Conservation (phyloP, 2,329 filamentous ascomycete species). For the Podosphaera fusca region DNA sequence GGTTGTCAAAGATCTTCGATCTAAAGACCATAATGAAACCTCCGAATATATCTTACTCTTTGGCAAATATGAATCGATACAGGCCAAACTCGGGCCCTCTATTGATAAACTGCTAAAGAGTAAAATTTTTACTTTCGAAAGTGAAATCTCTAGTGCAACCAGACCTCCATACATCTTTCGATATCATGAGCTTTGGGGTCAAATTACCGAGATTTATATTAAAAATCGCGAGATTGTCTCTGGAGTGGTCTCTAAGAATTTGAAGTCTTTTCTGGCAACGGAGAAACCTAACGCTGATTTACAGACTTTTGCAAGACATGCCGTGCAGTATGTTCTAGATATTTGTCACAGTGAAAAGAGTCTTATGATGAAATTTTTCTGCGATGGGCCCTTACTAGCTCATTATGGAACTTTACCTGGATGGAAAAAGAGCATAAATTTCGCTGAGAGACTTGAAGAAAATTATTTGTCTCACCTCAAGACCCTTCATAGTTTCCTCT, state of each 20-base stretch:
- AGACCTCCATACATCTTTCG: constrained; percentile 34
- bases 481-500: constrained; percentile 11
- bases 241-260: constrained; percentile 33
- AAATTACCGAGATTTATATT: constrained; percentile 27
- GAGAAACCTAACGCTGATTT: constrained; percentile 14
- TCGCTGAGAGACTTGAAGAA: constrained; percentile 13
- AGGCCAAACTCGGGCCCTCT: constrained; percentile 32
- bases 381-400: constrained; percentile 11
- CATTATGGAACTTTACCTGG: constrained; percentile 7
- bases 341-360: constrained; percentile 15
- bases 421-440: constrained; percentile 11
- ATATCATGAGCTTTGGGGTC: constrained; percentile 32
- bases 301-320: constrained; percentile 3
- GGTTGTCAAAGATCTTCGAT: constrained; percentile 36
- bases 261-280: constrained; percentile 20
- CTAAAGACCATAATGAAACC: constrained; percentile 44
- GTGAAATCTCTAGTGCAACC: constrained; percentile 43
- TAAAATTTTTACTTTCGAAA: constrained; percentile 24
- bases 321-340: constrained; percentile 9
- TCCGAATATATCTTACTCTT: constrained; percentile 49
- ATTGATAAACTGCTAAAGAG: constrained; percentile 30
- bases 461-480: constrained; percentile 12
- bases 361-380: constrained; percentile 12
- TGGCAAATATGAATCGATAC: constrained; percentile 37
- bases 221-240: constrained; percentile 24